Percentiles rank a stretch among this genome's conserved stretches.
Evolutionary conservation across 306 rosid genomes (phyloP).

Genomic region (Quercus engelmannii): DNA sequence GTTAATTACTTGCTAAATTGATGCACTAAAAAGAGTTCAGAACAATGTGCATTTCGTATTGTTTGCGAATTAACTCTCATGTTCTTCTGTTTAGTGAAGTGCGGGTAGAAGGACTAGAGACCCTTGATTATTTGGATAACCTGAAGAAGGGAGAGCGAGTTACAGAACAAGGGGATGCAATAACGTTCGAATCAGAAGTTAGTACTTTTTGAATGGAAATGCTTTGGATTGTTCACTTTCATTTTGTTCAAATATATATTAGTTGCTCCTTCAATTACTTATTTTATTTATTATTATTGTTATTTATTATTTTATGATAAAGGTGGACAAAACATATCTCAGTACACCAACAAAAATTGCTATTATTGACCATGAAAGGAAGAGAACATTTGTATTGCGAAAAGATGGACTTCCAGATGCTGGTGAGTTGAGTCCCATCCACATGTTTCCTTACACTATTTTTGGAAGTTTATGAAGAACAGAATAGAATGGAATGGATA

Average conservation of each 20-base stretch:
- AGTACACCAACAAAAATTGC: slow-evolving; percentile 77
- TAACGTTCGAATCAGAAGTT: slow-evolving; percentile 73
- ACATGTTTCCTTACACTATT: not conserved
- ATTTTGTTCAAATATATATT: slow-evolving; percentile 10
- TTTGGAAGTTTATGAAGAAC: too few species aligned
- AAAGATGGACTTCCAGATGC: slow-evolving; percentile 90
- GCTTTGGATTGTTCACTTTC: slow-evolving; percentile 6
- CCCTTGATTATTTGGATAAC: slow-evolving; percentile 78
- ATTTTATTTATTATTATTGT: slow-evolving; percentile 1
- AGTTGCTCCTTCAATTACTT: slow-evolving; percentile 3
- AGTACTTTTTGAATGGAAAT: slow-evolving; percentile 10
- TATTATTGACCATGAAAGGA: slow-evolving; percentile 74
- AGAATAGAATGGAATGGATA: too few species aligned
- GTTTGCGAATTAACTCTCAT: slow-evolving; percentile 19
- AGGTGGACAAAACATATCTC: slow-evolving; percentile 74
- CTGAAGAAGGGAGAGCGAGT: slow-evolving; percentile 56
- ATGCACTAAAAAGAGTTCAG: not conserved
- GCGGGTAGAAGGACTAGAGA: slow-evolving; percentile 81
- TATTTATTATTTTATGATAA: slow-evolving; percentile 9
- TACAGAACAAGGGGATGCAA: slow-evolving; percentile 83
- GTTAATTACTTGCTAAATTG: not conserved
- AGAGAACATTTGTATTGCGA: slow-evolving; percentile 61
- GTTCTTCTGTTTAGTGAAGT: slow-evolving; percentile 55
- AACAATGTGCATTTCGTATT: not conserved
- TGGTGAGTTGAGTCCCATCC: slow-evolving; percentile 41